Percentiles rank a stretch among this genome's conserved stretches.
These are phyloP conservation scores for Liriodendron chinense DNA, from an alignment of 164 flowering plant genomes.

Conservation along the genomic window DNA sequence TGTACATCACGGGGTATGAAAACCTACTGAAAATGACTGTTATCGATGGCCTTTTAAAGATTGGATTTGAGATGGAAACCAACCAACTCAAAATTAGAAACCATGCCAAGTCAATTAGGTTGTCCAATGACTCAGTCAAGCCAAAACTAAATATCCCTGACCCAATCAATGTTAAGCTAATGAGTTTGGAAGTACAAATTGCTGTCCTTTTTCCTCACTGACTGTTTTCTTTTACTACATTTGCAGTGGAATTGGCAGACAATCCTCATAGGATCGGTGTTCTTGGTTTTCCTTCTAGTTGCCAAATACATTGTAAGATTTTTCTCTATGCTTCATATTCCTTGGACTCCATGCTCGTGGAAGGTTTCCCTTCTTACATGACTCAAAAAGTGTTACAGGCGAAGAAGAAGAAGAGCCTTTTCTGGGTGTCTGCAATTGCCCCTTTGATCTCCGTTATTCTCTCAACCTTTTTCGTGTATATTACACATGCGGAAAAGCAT, in stretches of 20 bases:
- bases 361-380: constrained; percentile 9
- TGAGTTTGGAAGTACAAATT: not conserved
- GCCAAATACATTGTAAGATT: constrained; percentile 75
- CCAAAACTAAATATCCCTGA: not conserved
- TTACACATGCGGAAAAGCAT: constrained; percentile 73
- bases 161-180: not conserved
- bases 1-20: constrained; percentile 74
- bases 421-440: constrained; percentile 92
- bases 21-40: not conserved
- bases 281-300: constrained; percentile 64
- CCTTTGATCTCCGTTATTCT: constrained; percentile 79
- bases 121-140: no score
- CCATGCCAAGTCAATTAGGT: no score
- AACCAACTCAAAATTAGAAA: no score
- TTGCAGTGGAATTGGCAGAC: constrained; percentile 99
- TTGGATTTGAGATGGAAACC: no score
- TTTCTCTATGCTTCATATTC: not conserved
- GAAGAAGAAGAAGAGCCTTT: constrained; percentile 73
- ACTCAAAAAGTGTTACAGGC: constrained; percentile 46
- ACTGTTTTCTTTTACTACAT: not conserved
- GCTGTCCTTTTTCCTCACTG: not conserved
- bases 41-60: no score
- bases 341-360: not conserved
- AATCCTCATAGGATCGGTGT: constrained; percentile 64
- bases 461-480: constrained; percentile 78